Evolutionary conservation across 148 eudicot genomes (phyloP), one percentile per base, ranked within the genome.

Genomic region (Chenopodium album): DNA sequence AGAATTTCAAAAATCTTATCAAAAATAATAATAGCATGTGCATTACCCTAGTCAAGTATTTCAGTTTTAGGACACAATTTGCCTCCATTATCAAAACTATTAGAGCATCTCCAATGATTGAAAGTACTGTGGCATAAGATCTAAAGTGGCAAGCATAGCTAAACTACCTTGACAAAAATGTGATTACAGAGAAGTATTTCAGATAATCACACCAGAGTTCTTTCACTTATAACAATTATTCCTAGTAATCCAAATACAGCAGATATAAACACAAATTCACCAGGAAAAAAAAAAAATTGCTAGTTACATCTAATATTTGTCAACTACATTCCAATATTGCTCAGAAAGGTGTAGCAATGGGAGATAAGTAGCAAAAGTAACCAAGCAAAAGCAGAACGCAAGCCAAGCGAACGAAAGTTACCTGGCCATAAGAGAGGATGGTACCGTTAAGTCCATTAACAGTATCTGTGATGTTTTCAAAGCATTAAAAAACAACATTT

Each of bases 341-440:
- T 64, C 59, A 74, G 52, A 23, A 44, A 44, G 7, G n/a, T 64
- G 22, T 13, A 48, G 14, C 67, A 16, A 28, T 7, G 14, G 14
- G 26, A 46, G 41, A 28, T 22, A 69, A 22, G 66, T 2, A 29
- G 64, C 65, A 60, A 50, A 22, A 68, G n/a, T 1, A 2, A 62
- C 65, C 9, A 62, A 62, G 14, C 44, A 54, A 16, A 34, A 20
- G 32, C 32, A 60, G 7, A 60, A 60, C 54, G 22, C 71, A 20
- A 75, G 50, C 28, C 77, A 80, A 66, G 37, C 65, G 71, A 19
- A 20, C 67, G 71, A 41, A 74, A 71, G 31, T 84, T 86, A 95
- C 97, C 94, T 95, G 98, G 54, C 98, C 98, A 74, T 93, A 95
- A 41, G 93, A 89, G 80, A 95, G 89, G 80, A 95, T 85, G 70